Conservation (phyloP, 2,329 filamentous ascomycete species). For the Orbilia quercus region DNA sequence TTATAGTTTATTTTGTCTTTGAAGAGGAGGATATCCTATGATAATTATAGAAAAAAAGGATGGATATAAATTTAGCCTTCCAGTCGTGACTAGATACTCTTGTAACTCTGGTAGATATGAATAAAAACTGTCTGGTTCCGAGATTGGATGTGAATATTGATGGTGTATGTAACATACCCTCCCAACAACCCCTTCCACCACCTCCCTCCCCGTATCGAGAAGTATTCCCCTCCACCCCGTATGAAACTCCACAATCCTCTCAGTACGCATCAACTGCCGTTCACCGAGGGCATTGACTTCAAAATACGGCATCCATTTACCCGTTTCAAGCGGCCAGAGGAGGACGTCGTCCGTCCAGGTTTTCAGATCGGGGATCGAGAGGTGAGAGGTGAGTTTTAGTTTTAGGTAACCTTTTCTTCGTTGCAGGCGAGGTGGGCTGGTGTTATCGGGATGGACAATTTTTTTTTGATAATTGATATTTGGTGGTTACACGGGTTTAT, state of each 20-base stretch:
- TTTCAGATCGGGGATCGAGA: conserved; percentile 57
- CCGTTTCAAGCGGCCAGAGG: conserved; percentile 61
- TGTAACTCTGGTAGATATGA: too few species aligned
- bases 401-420: too few species aligned
- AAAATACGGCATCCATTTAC: conserved; percentile 62
- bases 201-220: conserved; percentile 62
- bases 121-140: too few species aligned
- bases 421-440: too few species aligned
- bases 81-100: too few species aligned
- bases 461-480: too few species aligned
- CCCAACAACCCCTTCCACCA: conserved; percentile 60
- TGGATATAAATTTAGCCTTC: neutral
- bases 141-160: too few species aligned
- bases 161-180: too few species aligned
- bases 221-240: conserved; percentile 62
- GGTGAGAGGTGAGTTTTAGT: too few species aligned
- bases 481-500: too few species aligned
- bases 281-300: conserved; percentile 62
- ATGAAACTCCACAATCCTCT: conserved; percentile 62
- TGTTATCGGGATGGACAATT: too few species aligned
- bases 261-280: conserved; percentile 61
- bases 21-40: conserved; percentile 64
- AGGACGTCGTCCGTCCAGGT: conserved; percentile 63
- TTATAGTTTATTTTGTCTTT: conserved; percentile 66
- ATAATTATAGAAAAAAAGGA: neutral